These are phyloP conservation scores for Melaleuca quinquenervia DNA, from an alignment of 345 rosid species.

Conservation along the genomic window DNA sequence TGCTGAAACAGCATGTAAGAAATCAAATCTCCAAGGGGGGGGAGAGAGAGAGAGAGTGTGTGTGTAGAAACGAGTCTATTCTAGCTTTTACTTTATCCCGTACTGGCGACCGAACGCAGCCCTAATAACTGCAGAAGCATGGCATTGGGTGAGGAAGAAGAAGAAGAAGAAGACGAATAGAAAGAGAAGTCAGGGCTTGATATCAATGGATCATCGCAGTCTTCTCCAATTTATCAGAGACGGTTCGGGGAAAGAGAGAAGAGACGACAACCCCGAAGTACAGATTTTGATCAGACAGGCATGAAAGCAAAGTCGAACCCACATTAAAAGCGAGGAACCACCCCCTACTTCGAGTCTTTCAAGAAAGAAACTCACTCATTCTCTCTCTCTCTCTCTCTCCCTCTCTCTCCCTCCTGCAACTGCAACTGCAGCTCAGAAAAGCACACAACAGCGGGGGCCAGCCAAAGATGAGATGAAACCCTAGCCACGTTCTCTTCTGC, in stretches of 20 bases:
- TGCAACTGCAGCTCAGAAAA: background rate
- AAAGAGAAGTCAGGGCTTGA: background rate
- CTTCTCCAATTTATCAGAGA: background rate
- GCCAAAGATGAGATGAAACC: background rate
- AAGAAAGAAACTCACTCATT: background rate
- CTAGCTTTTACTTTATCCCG: background rate
- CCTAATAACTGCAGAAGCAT: background rate
- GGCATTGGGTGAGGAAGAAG: background rate
- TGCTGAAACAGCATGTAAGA: background rate
- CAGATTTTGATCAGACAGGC: background rate
- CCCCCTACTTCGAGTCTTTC: background rate
- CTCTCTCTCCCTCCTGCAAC: background rate
- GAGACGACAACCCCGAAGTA: background rate
- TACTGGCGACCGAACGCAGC: background rate
- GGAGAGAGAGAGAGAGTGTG: background rate
- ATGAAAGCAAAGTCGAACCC: background rate
- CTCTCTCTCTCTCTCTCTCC: background rate
- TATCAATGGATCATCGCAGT: background rate
- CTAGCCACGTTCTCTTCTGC: background rate
- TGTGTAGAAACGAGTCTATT: background rate
- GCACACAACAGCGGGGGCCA: background rate
- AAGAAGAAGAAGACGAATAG: background rate
- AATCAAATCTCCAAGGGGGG: background rate
- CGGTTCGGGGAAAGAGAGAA: background rate
- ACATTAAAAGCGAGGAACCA: background rate